Evolutionary conservation across 2,329 filamentous ascomycete genomes (phyloP), one percentile per base, ranked within the genome.

Genomic region (Cladorrhinum sp.): DNA sequence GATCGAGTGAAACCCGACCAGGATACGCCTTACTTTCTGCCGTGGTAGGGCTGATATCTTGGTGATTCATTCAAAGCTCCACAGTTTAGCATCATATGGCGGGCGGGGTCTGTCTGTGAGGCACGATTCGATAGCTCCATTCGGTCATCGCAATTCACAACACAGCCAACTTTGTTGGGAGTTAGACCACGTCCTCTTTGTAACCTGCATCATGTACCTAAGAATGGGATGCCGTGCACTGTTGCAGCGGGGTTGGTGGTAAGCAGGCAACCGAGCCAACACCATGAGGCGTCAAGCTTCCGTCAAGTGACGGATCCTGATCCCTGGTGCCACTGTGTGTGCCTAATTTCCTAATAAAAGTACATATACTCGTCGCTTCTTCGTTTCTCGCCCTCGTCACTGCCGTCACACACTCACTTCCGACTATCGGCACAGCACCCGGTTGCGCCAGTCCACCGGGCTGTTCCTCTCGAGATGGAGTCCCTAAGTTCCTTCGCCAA

Each of bases 401-500:
- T 36, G 32, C n/a, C n/a, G n/a, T n/a, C n/a, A 45, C 41, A 18
- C 41, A 16, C 36, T 4, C 36, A 41, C 12, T 16, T 13, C 10
- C 36, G 36, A 41, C 36, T 41, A 10, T 41, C 36, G 16, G 36
- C 10, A 41, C 10, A 5, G 10, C 16, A 13, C 36, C 10, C 36
- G 10, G 16, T 3, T 41, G 6, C 3, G 3, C 36, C 36, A 13
- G 10, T 41, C 36, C 6, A 4, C 12, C 12, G 36, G 10, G 16
- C 10, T n/a, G 29, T n/a, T 10, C 32, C 12, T 7, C 12, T 18
- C 48, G 23, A 38, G 36, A 68, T 68, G 66, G 60, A 67, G 45
- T 64, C 52, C 50, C 45, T 67, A n/a, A 27, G 66, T 1, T 50
- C 67, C 18, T 60, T 67, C 7, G 64, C 67, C 36, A 55, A 63